Evolutionary conservation across 345 rosid genomes (phyloP), one percentile per base, ranked within the genome.

Genomic region (Nasturtium officinale): DNA sequence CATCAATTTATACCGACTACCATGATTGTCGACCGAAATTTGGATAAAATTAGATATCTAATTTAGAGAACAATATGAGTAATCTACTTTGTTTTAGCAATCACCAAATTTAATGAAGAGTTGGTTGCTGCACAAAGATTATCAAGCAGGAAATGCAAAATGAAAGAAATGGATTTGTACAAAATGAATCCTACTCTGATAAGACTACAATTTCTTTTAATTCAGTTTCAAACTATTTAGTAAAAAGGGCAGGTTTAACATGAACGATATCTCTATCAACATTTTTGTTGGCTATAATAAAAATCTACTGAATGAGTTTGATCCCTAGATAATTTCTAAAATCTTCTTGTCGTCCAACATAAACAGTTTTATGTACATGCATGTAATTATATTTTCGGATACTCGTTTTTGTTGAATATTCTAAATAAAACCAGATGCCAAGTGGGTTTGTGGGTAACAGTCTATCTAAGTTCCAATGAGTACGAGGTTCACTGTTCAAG

Each of bases 401-500:
- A 20, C 9, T 38, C 6, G 20, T 11, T 20, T 11, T 4, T 40
- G 21, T 4, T 64, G 15, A 5, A 43, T 67, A 59, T 50, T 50
- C 30, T 38, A 57, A 57, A 8, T 17, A 11, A 69, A 69, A 29
- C 16, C 7, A 68, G 15, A 16, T 53, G 43, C 26, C 58, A 61
- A 58, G 75, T 69, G 65, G 70, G 54, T 60, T 48, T 25, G 43
- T 57, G 40, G 42, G 64, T 37, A 59, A 35, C 42, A 32, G 16
- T 54, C 61, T 30, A 69, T 54, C 61, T 30, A 69, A 76, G 75
- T 76, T 76, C 79, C 79, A 76, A 76, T 42, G 65, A 6, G 15
- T 76, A 76, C 75, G 51, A 76, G 65, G 71, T 63, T 63, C 75
- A 69, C 57, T 26, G 61, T 35, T 76, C 79, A 63, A 69, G 69